Percentiles rank a stretch among this genome's conserved stretches.
Conservation (phyloP, 129 eudicot species). For the Centrapalus pauciflorus region DNA sequence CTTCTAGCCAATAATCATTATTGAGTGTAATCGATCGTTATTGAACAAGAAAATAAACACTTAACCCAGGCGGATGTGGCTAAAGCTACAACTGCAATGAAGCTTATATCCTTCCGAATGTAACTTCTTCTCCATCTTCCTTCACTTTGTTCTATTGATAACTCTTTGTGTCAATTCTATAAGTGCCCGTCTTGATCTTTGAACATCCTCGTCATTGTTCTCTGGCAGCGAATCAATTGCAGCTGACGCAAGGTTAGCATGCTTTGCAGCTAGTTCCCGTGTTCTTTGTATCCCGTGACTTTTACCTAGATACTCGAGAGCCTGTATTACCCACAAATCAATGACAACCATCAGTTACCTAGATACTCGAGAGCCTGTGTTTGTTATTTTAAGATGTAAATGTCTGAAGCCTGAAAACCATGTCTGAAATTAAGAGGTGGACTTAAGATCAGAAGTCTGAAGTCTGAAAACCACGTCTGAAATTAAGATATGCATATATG, state of each 20-base stretch:
- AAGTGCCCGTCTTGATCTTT: conserved; percentile 82
- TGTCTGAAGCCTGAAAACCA: too few relatives aligned
- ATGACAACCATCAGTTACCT: background rate
- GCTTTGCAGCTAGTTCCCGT: conserved; percentile 72
- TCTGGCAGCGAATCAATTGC: conserved; percentile 72
- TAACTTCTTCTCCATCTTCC: background rate
- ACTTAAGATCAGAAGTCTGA: too few relatives aligned
- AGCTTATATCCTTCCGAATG: conserved; percentile 1
- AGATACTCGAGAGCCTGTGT: too few relatives aligned
- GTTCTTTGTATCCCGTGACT: conserved; percentile 87
- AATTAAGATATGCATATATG: too few relatives aligned
- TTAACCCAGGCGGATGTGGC: too few relatives aligned
- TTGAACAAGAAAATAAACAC: background rate
- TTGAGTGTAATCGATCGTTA: background rate
- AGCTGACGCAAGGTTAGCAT: conserved; percentile 75
- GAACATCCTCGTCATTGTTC: conserved; percentile 73
- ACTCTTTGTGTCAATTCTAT: conserved; percentile 77
- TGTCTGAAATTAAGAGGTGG: too few relatives aligned
- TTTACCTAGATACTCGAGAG: conserved; percentile 72
- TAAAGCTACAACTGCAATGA: conserved; percentile 11
- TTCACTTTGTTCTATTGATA: conserved; percentile 76
- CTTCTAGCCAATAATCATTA: conserved; percentile 1
- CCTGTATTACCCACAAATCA: conserved; percentile 39
- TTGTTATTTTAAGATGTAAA: too few relatives aligned
- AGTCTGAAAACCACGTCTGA: too few relatives aligned